Evolutionary conservation across 345 rosid genomes (phyloP).

Genomic region (Kandelia obovata): DNA sequence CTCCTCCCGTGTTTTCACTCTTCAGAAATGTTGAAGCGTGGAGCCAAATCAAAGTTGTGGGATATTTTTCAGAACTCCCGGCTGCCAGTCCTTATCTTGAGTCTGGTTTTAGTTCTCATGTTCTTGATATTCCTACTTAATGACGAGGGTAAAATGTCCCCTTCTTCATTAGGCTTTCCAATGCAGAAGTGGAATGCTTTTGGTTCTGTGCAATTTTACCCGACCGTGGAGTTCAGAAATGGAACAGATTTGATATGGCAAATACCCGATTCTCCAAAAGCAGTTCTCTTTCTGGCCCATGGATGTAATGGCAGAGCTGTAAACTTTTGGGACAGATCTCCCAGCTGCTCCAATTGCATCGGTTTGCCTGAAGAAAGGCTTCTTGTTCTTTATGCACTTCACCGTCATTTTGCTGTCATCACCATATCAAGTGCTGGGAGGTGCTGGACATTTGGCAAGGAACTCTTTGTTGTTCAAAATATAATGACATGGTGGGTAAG

Average conservation of each 20-base stretch:
- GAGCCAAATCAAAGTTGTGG: conserved; percentile 39
- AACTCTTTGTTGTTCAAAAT: conserved; percentile 44
- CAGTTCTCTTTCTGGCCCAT: conserved; percentile 79
- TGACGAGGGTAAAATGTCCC: conserved; percentile 24
- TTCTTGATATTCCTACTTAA: conserved; percentile 28
- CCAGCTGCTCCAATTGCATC: conserved; percentile 53
- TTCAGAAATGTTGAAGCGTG: conserved; percentile 62
- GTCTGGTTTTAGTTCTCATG: conserved; percentile 32
- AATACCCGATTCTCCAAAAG: conserved; percentile 73
- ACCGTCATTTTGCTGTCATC: conserved; percentile 55
- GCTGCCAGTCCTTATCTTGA: conserved; percentile 24
- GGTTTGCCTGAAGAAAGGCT: conserved; percentile 84
- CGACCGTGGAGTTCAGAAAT: conserved; percentile 55
- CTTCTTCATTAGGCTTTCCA: conserved; percentile 16
- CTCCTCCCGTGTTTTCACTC: not conserved
- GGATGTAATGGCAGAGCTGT: conserved; percentile 81
- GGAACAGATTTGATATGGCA: conserved; percentile 76
- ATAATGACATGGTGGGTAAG: conserved; percentile 58
- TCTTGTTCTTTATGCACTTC: conserved; percentile 59
- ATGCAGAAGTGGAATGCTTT: conserved; percentile 37
- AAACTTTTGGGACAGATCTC: conserved; percentile 82
- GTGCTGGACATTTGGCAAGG: conserved; percentile 76
- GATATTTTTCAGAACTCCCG: conserved; percentile 29
- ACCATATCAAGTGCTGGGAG: conserved; percentile 61
- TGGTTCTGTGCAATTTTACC: conserved; percentile 37